phyloP scores from a whole-genome alignment of 208 protist genomes.

The Acanthamoeba culbertsoni region DNA sequence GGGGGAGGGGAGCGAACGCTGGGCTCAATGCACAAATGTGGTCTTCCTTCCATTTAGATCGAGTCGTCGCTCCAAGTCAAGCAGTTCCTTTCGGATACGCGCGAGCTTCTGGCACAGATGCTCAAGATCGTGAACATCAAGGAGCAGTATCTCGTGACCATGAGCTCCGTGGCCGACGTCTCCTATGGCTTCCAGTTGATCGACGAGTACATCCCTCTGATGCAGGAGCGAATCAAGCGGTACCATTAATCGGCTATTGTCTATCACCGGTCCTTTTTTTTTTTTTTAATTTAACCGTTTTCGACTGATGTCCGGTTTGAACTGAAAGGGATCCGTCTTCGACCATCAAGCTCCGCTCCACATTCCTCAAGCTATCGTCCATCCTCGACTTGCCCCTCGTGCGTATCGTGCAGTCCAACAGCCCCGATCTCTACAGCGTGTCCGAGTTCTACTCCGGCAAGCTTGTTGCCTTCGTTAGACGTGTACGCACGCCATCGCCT shows the following conservation, averaged over 20 bases:
- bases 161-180: constrained; percentile 93
- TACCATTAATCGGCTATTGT: constrained; percentile 2
- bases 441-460: constrained; percentile 41
- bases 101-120: constrained; percentile 91
- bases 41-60: constrained; percentile 61
- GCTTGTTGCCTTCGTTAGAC: constrained; percentile 11
- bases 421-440: constrained; percentile 32
- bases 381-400: constrained; percentile 51
- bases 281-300: neutral
- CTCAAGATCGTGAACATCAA: constrained; percentile 94
- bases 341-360: constrained; percentile 92
- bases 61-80: constrained; percentile 83
- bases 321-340: constrained; percentile 84
- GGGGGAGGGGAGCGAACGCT: neutral
- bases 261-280: neutral
- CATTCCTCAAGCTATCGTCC: constrained; percentile 95
- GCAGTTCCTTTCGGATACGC: constrained; percentile 92
- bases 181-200: constrained; percentile 96
- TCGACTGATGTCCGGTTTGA: neutral
- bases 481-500: neutral
- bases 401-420: constrained; percentile 37
- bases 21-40: no score
- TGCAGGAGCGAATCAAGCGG: constrained; percentile 92
- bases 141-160: constrained; percentile 87
- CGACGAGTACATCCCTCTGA: constrained; percentile 88